phyloP scores from a whole-genome alignment of 305 asterid species.

The Rubia balearica region DNA sequence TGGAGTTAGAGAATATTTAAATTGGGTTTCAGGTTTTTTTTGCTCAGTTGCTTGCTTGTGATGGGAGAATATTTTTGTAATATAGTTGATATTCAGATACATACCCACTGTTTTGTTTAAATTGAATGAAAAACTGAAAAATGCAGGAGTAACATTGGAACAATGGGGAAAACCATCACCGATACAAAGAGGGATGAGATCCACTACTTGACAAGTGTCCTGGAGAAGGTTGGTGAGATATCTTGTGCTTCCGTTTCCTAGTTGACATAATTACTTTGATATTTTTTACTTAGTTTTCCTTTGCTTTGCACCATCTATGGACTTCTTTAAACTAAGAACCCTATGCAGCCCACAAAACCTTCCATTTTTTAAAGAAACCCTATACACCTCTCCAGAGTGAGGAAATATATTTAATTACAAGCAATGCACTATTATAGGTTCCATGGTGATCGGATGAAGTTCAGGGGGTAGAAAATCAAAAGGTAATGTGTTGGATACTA shows the following conservation, averaged over 20 bases:
- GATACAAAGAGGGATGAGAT: conserved; percentile 55
- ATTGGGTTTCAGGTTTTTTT: not conserved
- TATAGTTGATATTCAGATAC: not conserved
- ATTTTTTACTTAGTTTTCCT: not conserved
- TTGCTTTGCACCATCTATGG: not conserved
- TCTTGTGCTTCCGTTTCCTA: not conserved
- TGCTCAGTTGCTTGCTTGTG: not conserved
- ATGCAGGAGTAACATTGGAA: conserved; percentile 62
- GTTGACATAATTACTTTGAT: not conserved
- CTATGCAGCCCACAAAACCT: not conserved
- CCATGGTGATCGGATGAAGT: not conserved
- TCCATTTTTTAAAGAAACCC: not conserved
- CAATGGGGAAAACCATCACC: conserved; percentile 34
- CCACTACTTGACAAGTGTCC: conserved; percentile 35
- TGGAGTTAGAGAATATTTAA: not conserved
- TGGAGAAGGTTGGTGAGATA: conserved; percentile 43
- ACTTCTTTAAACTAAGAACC: not conserved
- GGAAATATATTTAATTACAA: not conserved
- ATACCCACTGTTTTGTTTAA: not conserved
- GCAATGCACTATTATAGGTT: not conserved
- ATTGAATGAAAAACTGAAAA: conserved; percentile 10
- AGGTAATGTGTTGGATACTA: not conserved
- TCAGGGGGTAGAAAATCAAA: not conserved
- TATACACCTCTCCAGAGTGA: not conserved
- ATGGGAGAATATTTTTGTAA: not conserved